phyloP scores from a whole-genome alignment of 768 basidiomycete genomes.

The Multifurca ochricompacta region DNA sequence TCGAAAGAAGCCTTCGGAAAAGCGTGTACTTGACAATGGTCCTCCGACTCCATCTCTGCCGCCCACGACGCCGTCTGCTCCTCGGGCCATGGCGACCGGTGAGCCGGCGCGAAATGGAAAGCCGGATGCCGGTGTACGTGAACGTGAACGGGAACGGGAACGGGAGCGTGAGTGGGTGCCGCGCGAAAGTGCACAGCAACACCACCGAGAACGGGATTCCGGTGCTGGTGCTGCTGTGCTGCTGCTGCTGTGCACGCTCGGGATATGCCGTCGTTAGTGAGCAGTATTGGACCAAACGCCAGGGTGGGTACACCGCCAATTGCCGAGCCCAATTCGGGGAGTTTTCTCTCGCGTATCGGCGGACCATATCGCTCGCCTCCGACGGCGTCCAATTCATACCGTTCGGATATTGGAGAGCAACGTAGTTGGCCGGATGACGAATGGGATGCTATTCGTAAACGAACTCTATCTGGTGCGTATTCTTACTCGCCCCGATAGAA shows the following conservation, averaged over 20 bases:
- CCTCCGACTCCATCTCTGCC: constrained; percentile 33
- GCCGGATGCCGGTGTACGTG: constrained; percentile 31
- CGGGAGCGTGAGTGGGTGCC: constrained; percentile 13
- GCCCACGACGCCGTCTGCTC: constrained; percentile 57
- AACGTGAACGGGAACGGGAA: constrained; percentile 34
- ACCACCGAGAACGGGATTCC: constrained; percentile 9
- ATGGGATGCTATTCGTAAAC: constrained; percentile 56
- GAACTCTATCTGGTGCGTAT: constrained; percentile 58
- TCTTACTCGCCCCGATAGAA: background rate
- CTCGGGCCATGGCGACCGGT: constrained; percentile 57
- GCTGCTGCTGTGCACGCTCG: background rate
- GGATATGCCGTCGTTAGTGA: constrained; percentile 9
- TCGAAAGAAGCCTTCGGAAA: constrained; percentile 39
- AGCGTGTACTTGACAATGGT: constrained; percentile 48
- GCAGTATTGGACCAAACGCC: background rate
- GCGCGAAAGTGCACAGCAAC: constrained; percentile 17
- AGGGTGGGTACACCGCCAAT: background rate
- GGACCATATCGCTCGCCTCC: constrained; percentile 44
- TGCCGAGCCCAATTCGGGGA: constrained; percentile 22
- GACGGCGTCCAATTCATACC: constrained; percentile 21
- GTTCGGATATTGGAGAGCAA: constrained; percentile 13
- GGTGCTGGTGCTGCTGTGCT: background rate
- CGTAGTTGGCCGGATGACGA: constrained; percentile 45
- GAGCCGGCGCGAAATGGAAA: constrained; percentile 38
- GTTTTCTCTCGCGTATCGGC: constrained; percentile 51